These are phyloP conservation scores for Hemisphaericaspora subhashii DNA, from an alignment of 1,139 yeast species.

Conservation along the genomic window DNA sequence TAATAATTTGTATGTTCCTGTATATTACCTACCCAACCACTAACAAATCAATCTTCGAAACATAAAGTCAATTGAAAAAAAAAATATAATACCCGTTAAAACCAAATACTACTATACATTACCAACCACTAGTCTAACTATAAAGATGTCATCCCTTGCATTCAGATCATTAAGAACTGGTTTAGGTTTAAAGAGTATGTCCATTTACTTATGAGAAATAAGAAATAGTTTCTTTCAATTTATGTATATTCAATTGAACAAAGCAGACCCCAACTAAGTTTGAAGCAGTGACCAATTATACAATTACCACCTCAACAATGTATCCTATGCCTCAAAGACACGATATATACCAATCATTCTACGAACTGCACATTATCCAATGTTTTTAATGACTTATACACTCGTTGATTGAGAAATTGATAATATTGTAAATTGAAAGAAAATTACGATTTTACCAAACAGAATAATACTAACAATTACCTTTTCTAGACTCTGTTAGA, in stretches of 20 bases:
- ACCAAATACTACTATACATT: background rate
- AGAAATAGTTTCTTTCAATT: too few relatives aligned
- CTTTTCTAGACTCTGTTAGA: slow-evolving; percentile 28
- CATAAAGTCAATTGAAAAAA: background rate
- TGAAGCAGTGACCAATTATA: too few relatives aligned
- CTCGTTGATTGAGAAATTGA: background rate
- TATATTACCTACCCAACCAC: background rate
- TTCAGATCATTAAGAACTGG: slow-evolving; percentile 56
- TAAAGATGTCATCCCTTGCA: slow-evolving; percentile 45
- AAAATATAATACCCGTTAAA: too few relatives aligned
- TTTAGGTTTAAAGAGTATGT: slow-evolving; percentile 44
- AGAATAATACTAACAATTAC: slow-evolving; percentile 15
- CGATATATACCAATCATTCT: too few relatives aligned
- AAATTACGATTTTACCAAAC: background rate
- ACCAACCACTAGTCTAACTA: too few relatives aligned
- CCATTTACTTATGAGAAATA: background rate
- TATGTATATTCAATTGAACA: background rate
- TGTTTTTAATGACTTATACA: background rate
- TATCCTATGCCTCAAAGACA: too few relatives aligned
- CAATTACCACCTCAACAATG: too few relatives aligned
- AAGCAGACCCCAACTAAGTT: too few relatives aligned
- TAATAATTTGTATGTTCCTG: background rate
- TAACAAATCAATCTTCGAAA: slow-evolving; percentile 3
- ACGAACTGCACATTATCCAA: too few relatives aligned
- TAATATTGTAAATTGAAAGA: background rate